A percentile compares a stretch with the other conserved stretches of the same genome.
phyloP scores from a whole-genome alignment of 768 basidiomycete species.

The Galerina sulciceps region DNA sequence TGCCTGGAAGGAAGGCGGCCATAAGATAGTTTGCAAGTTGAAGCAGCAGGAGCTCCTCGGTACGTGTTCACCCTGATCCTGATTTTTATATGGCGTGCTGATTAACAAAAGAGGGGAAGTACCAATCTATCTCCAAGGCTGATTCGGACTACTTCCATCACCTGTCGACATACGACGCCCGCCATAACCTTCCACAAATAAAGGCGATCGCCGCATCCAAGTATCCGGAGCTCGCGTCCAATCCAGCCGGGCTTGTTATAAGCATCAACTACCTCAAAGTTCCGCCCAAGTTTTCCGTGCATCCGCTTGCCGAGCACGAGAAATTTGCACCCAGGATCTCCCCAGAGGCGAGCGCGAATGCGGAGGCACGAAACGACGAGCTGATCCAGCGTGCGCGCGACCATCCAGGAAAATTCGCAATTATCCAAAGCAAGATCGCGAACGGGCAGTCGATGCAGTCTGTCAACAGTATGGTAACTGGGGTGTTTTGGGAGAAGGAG shows the following conservation, averaged over 20 bases:
- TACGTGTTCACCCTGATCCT: constrained; percentile 11
- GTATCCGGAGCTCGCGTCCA: constrained; percentile 24
- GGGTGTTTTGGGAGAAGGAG: constrained; percentile 30
- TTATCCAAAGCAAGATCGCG: constrained; percentile 37
- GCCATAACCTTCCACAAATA: constrained; percentile 28
- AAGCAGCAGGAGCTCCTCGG: constrained; percentile 40
- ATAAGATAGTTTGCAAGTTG: constrained; percentile 38
- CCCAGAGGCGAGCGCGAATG: constrained; percentile 24
- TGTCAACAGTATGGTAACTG: constrained; percentile 35
- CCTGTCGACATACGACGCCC: constrained; percentile 37
- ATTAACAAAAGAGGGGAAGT: constrained; percentile 31
- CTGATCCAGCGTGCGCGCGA: constrained; percentile 36
- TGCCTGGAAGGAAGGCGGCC: constrained; percentile 41
- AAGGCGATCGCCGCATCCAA: constrained; percentile 26
- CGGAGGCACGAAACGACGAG: constrained; percentile 40
- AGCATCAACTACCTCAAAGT: constrained; percentile 38
- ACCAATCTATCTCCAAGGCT: constrained; percentile 32
- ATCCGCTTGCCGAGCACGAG: constrained; percentile 29
- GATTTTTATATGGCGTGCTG: background rate
- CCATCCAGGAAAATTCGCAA: constrained; percentile 34
- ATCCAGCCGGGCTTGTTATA: constrained; percentile 29
- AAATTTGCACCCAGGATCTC: constrained; percentile 14
- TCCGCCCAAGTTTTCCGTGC: constrained; percentile 30
- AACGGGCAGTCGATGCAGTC: constrained; percentile 31
- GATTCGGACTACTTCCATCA: constrained; percentile 39